Base-by-base conservation (phyloP, 106 monocot species). In the Dendrobium officinale region DNA sequence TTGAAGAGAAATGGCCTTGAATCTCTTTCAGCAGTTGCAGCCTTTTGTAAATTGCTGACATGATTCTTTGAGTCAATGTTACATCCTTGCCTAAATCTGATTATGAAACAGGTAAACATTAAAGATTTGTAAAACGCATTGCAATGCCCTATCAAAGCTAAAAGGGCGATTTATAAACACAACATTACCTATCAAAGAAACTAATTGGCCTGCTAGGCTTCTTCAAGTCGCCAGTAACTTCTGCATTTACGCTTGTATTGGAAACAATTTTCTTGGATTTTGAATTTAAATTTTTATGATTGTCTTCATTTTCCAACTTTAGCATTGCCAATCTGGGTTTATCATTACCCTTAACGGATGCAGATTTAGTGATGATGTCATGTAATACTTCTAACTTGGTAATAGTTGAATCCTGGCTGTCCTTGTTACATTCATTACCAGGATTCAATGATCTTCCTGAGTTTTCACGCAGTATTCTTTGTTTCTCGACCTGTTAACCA, bases 131-230 rank as follows among this genome's bases (percentile, higher is more conserved):
- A 45, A 45, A 75, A 18, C 20, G 15, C 47, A 27, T 48, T 22
- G 51, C 6, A 7, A 15, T 6, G 20, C 47, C 27, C 41, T 18
- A 40, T 20, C 16, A 77, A 2, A 67, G 4, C 19, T 55, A 7
- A 66, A 9, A 67, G 37, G 37, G 33, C 15, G 4, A 70, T 33
- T 70, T 15, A 33, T 13, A 70, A 49, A 48, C 7, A 37, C 11
- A 47, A 77, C 7, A n/a, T 83, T 77, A 94, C 96, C 92, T 91
- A 74, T 93, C 91, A 79, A 96, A 96, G 88, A 96, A 93, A 67
- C 77, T 90, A 17, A 67, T 77, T 26, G 88, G 66, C 17, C 42
- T 80, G 10, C 70, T 72, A 55, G 79, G 83, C 81, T 78, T 86
- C 79, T 75, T 85, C 11, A 56, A 79, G 77, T 68, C 22, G 70